Evolutionary conservation across 805 yeast species (phyloP).

Genomic region (Wickerhamomyces chambardii): DNA sequence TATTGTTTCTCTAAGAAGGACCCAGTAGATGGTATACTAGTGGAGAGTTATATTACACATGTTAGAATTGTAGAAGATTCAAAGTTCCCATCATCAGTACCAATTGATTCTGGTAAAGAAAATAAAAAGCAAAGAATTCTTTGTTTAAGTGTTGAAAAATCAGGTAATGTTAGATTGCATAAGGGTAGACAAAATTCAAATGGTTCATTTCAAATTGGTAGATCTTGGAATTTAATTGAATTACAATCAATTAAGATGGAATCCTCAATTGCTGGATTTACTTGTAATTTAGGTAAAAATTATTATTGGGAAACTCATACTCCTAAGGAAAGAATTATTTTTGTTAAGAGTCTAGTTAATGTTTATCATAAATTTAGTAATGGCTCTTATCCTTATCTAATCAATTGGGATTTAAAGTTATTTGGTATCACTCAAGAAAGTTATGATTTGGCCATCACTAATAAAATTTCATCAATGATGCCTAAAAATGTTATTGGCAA

Average conservation of each 20-base stretch:
- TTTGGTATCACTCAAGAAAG: conserved; percentile 30
- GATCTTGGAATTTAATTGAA: conserved; percentile 85
- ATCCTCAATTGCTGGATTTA: conserved; percentile 46
- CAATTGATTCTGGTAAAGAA: conserved; percentile 34
- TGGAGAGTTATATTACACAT: conserved; percentile 67
- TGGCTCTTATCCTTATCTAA: conserved; percentile 43
- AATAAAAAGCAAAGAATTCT: conserved; percentile 57
- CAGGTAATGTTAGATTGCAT: conserved; percentile 66
- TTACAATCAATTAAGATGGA: conserved; percentile 49
- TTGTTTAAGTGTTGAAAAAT: conserved; percentile 44
- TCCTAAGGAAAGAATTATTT: conserved; percentile 48
- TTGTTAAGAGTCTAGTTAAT: conserved; percentile 42
- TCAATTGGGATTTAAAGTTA: conserved; percentile 38
- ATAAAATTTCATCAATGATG: too few relatives aligned
- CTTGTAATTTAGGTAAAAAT: conserved; percentile 57
- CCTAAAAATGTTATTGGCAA: too few relatives aligned
- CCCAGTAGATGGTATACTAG: conserved; percentile 26
- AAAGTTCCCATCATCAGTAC: conserved; percentile 54
- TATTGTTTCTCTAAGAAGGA: conserved; percentile 41
- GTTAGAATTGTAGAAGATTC: conserved; percentile 69
- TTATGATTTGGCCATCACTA: too few relatives aligned
- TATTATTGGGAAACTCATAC: conserved; percentile 77
- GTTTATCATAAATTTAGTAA: conserved; percentile 45
- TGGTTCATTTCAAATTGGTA: conserved; percentile 77
- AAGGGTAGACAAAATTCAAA: conserved; percentile 79